A percentile compares a stretch with the other conserved stretches of the same genome.
phyloP scores from a whole-genome alignment of 805 yeast species.

The Candida montana region DNA sequence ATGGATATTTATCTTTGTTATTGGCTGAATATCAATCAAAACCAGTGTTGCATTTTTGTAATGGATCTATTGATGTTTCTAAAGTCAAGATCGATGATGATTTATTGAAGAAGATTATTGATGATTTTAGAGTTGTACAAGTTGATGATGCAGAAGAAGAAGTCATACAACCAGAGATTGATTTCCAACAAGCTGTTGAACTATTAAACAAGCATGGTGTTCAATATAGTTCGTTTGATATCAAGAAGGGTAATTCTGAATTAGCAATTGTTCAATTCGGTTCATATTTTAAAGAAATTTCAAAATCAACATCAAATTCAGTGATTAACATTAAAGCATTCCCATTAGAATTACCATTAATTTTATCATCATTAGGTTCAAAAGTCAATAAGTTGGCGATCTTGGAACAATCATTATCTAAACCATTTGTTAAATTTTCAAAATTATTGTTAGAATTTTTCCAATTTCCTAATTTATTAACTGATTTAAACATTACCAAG shows the following conservation, averaged over 20 bases:
- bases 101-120: constrained; percentile 2
- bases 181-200: constrained; percentile 4
- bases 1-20: constrained; percentile 54
- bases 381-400: constrained; percentile 45
- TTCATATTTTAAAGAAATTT: constrained; percentile 40
- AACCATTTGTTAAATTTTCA: constrained; percentile 43
- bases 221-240: constrained; percentile 5
- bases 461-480: constrained; percentile 44
- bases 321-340: constrained; percentile 69
- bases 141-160: constrained; percentile 3
- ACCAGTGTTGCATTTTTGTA: constrained; percentile 72
- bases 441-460: constrained; percentile 76
- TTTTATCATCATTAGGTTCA: constrained; percentile 47
- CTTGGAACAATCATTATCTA: constrained; percentile 50
- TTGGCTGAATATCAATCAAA: constrained; percentile 42
- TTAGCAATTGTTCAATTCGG: constrained; percentile 44
- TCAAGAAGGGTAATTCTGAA: constrained; percentile 3
- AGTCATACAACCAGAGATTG: constrained; percentile 6
- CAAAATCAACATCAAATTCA: constrained; percentile 30
- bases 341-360: constrained; percentile 41
- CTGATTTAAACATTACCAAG: constrained; percentile 41
- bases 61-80: constrained; percentile 19
- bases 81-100: constrained; percentile 1
- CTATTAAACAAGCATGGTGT: constrained; percentile 2
- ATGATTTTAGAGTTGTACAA: constrained; percentile 4